Evolutionary conservation across 495 filamentous ascomycete genomes (phyloP), one percentile per base, ranked within the genome.

Genomic region (Xylaria bambusicola): DNA sequence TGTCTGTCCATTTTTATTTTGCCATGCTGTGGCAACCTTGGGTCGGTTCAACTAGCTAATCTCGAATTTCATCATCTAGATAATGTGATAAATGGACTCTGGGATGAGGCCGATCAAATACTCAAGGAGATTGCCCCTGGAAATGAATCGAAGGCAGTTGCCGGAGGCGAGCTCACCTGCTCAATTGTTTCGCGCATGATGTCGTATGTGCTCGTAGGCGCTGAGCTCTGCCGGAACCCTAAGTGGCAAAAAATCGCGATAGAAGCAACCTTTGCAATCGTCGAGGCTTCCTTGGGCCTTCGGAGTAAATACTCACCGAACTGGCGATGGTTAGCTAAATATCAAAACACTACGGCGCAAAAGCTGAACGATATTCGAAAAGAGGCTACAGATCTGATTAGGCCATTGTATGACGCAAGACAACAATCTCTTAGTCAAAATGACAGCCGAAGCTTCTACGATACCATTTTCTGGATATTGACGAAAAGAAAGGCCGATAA

Each of bases 381-480:
- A 51, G 29, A 51, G 48, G n/a, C 48, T 18, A 36, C 9, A 6
- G 48, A 51, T 15, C 48, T 51, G 31, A 35, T 38, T 36, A 35
- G 29, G 17, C 48, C 31, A 1, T 20, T 51, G 29, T 51, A 51
- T 13, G 48, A 51, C 6, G 48, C 35, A 21, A 36, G 31, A 24
- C n/a, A 17, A 9, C 15, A 51, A 36, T 15, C 48, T 5, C n/a
- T 51, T 17, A 35, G 21, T 18, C 9, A 38, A 3, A 51, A 36
- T 6, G 17, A 51, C 13, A 17, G 13, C n/a, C 9, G 24, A 51
- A 51, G 31, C 31, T 51, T 51, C 23, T 36, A 51, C 23, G 31
- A 51, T 12, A 51, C 48, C 18, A 35, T 36, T 36, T 51, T 35
- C 31, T 36, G 48, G 48, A 24, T 12, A 9, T 15, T 51, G 48